A percentile compares a stretch with the other conserved stretches of the same genome.
Conservation (phyloP, 2,329 filamentous ascomycete species). For the Fusarium tanahbumbuense region DNA sequence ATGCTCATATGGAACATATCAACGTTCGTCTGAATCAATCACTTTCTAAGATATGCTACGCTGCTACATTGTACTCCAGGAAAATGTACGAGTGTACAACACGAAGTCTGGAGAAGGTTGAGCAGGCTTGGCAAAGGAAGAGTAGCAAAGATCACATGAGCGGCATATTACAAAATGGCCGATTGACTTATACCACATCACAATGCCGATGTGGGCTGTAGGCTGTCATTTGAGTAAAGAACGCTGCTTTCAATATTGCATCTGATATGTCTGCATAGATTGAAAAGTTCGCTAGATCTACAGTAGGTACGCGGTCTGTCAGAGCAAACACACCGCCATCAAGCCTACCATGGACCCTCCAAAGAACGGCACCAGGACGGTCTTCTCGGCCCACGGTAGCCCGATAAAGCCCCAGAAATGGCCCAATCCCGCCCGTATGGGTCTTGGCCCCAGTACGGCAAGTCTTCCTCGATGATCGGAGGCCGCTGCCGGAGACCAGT, state of each 20-base stretch:
- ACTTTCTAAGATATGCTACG: neutral
- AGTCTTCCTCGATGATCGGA: constrained; percentile 15
- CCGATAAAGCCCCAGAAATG: constrained; percentile 14
- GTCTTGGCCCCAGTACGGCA: constrained; percentile 9
- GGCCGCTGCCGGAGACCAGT: constrained; percentile 14
- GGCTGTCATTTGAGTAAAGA: neutral
- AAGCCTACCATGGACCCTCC: neutral
- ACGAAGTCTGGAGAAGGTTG: neutral
- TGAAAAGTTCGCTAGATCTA: neutral
- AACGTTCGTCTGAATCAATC: neutral
- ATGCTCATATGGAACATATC: neutral
- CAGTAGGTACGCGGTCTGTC: neutral
- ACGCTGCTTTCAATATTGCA: neutral
- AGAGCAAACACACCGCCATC: constrained; percentile 2
- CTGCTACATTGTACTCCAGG: neutral
- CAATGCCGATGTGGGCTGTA: neutral
- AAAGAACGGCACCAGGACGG: neutral
- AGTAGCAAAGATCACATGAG: constrained; percentile 17
- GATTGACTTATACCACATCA: neutral
- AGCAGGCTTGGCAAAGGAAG: neutral
- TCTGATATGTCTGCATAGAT: neutral
- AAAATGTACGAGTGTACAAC: neutral
- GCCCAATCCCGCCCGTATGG: constrained; percentile 3
- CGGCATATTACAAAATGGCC: constrained; percentile 8
- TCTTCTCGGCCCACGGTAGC: constrained; percentile 29